Conservation (phyloP, 495 filamentous ascomycete species). For the Daldinia concentrica region DNA sequence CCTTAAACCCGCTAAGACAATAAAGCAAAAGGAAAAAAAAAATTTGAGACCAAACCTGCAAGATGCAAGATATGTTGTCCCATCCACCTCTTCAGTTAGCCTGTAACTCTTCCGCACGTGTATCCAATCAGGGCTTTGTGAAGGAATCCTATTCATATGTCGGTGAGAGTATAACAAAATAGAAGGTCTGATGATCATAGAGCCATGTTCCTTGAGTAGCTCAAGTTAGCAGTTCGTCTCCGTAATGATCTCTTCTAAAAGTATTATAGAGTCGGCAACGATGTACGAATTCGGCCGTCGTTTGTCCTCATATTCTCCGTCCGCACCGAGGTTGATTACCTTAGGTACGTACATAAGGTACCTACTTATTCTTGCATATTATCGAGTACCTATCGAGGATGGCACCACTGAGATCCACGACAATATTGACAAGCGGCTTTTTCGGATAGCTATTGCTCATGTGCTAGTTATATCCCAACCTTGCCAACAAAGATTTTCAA, state of each 20-base stretch:
- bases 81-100: constrained; percentile 16
- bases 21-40: constrained; percentile 12
- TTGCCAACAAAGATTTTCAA: background rate
- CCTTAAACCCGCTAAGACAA: background rate
- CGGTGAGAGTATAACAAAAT: constrained; percentile 27
- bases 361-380: too few species aligned
- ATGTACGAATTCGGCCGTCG: constrained; percentile 1
- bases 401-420: background rate
- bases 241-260: background rate
- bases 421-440: background rate
- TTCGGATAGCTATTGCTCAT: constrained; percentile 9
- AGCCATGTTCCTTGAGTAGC: constrained; percentile 25
- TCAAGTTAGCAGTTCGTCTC: background rate
- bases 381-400: background rate
- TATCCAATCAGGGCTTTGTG: constrained; percentile 19
- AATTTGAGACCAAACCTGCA: constrained; percentile 8
- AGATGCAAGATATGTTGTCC: constrained; percentile 6
- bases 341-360: too few species aligned
- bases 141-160: constrained; percentile 27
- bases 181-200: constrained; percentile 29
- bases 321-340: constrained; percentile 2
- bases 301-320: background rate
- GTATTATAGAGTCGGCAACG: background rate
- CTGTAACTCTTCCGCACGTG: constrained; percentile 7
- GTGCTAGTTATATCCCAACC: background rate